phyloP scores from a whole-genome alignment of 1,139 yeast species.

The Entelexis sorbosivorans region DNA sequence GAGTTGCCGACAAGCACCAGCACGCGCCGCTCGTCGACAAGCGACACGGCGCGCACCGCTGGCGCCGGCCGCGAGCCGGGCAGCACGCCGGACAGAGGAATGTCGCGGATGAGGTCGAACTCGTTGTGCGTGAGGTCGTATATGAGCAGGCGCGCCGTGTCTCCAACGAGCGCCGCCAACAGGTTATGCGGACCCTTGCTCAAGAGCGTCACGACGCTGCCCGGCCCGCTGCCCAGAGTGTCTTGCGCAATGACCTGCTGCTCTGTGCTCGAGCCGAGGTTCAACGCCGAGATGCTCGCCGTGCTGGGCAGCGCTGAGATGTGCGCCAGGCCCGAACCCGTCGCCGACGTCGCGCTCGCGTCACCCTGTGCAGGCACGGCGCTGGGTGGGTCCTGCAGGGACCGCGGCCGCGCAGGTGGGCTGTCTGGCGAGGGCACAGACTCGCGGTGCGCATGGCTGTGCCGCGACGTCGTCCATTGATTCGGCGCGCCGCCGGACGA shows the following conservation, averaged over 20 bases:
- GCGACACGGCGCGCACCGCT: slow-evolving; percentile 17
- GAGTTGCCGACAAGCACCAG: slow-evolving; percentile 22
- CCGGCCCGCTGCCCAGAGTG: slow-evolving; percentile 15
- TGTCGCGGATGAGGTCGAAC: slow-evolving; percentile 19
- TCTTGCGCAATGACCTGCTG: slow-evolving; percentile 23
- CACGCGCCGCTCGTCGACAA: slow-evolving; percentile 16
- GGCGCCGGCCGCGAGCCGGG: slow-evolving; percentile 11
- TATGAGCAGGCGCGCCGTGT: slow-evolving; percentile 12
- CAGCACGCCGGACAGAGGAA: slow-evolving; percentile 20
- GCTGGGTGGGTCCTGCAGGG: not conserved
- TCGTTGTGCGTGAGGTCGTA: slow-evolving; percentile 16
- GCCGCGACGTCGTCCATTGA: not conserved
- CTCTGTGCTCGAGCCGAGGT: slow-evolving; percentile 16
- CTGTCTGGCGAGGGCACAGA: not conserved
- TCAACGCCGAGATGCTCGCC: slow-evolving; percentile 5
- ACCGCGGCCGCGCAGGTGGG: not conserved
- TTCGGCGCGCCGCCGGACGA: not conserved
- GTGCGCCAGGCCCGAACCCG: not conserved
- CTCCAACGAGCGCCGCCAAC: slow-evolving; percentile 20
- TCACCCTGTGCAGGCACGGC: not conserved
- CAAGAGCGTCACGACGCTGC: slow-evolving; percentile 15
- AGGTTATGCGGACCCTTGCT: slow-evolving; percentile 17
- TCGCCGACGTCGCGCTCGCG: not conserved
- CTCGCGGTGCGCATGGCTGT: not conserved
- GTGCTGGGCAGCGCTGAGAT: slow-evolving; percentile 19